Evolutionary conservation across 495 filamentous ascomycete species (phyloP), one percentile per base, ranked within the genome.

Genomic region (Lasiosphaeria hispida): DNA sequence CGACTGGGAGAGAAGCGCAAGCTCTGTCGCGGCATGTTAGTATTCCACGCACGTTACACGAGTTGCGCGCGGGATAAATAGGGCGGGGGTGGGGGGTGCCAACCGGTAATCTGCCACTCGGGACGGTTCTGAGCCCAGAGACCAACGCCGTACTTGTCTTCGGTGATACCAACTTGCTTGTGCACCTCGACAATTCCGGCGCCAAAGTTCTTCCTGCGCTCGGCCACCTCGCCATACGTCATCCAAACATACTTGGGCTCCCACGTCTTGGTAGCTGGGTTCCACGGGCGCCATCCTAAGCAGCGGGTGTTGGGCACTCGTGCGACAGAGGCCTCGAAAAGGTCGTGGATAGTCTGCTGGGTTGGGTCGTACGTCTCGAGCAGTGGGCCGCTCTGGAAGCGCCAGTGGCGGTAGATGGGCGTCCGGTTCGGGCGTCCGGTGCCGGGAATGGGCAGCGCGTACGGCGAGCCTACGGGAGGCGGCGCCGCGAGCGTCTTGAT

Each of bases 111-210:
- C 79, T 98, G 94, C 94, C 94, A 98, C 72, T 98, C 94, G 6
- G 93, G 89, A 51, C 94, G 84, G 72, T 98, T 98, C 76, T 93
- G 90, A 55, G 90, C 91, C 94, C 94, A 98, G 14, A 98, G 75
- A 35, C 94, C 94, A 57, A 97, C 82, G 48, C 87, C 90, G 68
- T 94, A 90, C 73, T 93, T 88, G 47, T 75, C 73, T 35, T 80
- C 81, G 8, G 77, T 77, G 48, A 89, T 77, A 7, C 87, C 88
- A 57, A 83, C 77, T 58, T 83, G 81, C 62, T 87, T 78, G 71
- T 96, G 89, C 65, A 97, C 71, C 72, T 92, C 85, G 44, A 91
- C 87, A 50, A 97, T 73, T 52, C 95, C 94, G 42, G 87, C 89
- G 55, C 95, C 94, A 63, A 98, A 84, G 61, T 92, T 88, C 54